Evolutionary conservation across 768 basidiomycete species (phyloP).

Genomic region (Paxillus involutus): DNA sequence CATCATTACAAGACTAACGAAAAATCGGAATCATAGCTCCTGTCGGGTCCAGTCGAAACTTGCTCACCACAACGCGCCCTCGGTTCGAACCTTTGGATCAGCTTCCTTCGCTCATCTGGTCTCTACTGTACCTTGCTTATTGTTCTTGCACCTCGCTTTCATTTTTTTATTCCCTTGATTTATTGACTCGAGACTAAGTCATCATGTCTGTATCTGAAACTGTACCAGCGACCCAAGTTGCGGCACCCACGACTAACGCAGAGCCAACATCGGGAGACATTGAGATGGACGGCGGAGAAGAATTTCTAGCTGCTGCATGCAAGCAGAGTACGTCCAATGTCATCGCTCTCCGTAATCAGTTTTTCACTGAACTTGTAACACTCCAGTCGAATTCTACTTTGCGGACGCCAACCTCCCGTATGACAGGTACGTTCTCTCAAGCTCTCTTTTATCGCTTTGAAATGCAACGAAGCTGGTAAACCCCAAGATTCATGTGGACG

Average conservation of each 20-base stretch:
- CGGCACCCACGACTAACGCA: constrained; percentile 3
- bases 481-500: constrained; percentile 88
- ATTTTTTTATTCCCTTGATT: background rate
- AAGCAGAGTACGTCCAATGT: constrained; percentile 48
- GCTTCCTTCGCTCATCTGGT: too few species aligned
- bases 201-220: constrained; percentile 24
- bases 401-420: constrained; percentile 94
- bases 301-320: constrained; percentile 47
- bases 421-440: constrained; percentile 57
- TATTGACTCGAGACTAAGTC: constrained; percentile 1
- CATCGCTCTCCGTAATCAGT: background rate
- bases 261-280: constrained; percentile 13
- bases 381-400: constrained; percentile 92
- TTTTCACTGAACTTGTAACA: background rate
- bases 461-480: background rate
- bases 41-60: too few species aligned
- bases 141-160: background rate
- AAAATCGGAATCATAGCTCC: too few species aligned
- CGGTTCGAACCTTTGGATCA: too few species aligned
- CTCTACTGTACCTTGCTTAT: background rate
- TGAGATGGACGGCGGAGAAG: constrained; percentile 31
- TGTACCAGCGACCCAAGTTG: background rate
- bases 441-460: background rate
- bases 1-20: too few species aligned
- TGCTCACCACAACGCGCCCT: too few species aligned